phyloP scores from a whole-genome alignment of 352 stramenopile genomes.

The Globisporangium barbulae region DNA sequence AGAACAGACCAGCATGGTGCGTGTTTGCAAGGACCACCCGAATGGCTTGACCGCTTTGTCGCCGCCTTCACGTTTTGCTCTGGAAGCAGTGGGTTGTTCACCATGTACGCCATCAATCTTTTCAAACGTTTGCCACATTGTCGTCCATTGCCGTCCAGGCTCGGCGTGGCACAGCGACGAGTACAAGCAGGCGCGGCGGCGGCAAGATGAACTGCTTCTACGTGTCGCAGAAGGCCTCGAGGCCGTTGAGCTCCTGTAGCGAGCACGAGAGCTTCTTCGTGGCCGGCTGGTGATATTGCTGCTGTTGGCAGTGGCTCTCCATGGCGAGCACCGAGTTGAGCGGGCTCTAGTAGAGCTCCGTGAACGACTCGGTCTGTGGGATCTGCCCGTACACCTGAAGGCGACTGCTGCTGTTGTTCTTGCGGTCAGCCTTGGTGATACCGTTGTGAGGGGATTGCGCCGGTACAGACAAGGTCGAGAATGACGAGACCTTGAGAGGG shows the following conservation, averaged over 20 bases:
- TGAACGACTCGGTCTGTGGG: conserved; percentile 31
- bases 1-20: no score
- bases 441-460: conserved; percentile 29
- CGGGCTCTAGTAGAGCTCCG: conserved; percentile 38
- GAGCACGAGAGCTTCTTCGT: conserved; percentile 57
- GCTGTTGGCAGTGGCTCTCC: conserved; percentile 18
- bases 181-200: conserved; percentile 31
- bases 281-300: conserved; percentile 37
- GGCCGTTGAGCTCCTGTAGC: conserved; percentile 23
- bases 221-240: conserved; percentile 54
- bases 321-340: conserved; percentile 20
- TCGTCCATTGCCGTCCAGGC: background rate
- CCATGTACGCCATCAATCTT: no score
- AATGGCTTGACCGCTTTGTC: no score
- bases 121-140: no score
- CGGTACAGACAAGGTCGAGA: conserved; percentile 1
- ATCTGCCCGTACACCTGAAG: conserved; percentile 24
- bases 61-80: no score
- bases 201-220: conserved; percentile 48
- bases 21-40: no score
- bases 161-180: conserved; percentile 16
- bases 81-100: no score
- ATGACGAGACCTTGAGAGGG: background rate
- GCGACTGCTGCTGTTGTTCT: conserved; percentile 27
- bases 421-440: conserved; percentile 44